These are phyloP conservation scores for Botrytis tulipae DNA, from an alignment of 2,329 filamentous ascomycete species.

Conservation along the genomic window DNA sequence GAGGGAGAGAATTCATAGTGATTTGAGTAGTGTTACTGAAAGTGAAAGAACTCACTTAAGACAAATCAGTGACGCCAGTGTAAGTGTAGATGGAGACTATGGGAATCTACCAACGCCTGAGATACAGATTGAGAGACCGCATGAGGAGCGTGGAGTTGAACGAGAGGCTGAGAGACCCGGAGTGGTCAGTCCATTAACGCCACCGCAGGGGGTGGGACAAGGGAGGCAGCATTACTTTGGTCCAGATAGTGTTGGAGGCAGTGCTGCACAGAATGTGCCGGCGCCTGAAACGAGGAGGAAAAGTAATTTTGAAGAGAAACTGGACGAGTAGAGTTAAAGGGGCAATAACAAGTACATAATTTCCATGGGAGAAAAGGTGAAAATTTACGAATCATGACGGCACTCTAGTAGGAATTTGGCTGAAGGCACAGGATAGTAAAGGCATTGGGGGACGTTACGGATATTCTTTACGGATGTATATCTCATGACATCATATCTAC, in stretches of 20 bases:
- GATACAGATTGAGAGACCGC: not conserved
- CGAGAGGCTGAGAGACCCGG: not conserved
- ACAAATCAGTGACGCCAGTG: slow-evolving; percentile 33
- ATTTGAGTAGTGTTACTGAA: slow-evolving; percentile 27
- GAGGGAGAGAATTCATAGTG: slow-evolving; percentile 18
- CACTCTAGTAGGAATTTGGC: not conserved
- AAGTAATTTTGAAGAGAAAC: slow-evolving; percentile 35
- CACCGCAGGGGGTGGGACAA: slow-evolving; percentile 23
- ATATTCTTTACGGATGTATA: not conserved
- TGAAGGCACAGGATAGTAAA: not conserved
- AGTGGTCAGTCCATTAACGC: slow-evolving; percentile 30
- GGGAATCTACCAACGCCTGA: not conserved
- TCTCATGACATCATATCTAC: not conserved
- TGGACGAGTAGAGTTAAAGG: slow-evolving; percentile 26
- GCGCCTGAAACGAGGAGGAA: slow-evolving; percentile 24
- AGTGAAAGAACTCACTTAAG: slow-evolving; percentile 29
- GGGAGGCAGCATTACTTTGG: slow-evolving; percentile 11
- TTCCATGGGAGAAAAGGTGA: not conserved
- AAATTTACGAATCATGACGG: slow-evolving; percentile 13
- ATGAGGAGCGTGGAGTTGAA: not conserved
- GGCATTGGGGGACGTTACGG: not conserved
- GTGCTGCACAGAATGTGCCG: not conserved
- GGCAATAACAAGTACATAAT: not conserved
- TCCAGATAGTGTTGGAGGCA: slow-evolving; percentile 27
- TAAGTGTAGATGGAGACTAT: slow-evolving; percentile 29